Base-by-base conservation (phyloP, 352 stramenopile genomes). In the Globisporangium lucens region DNA sequence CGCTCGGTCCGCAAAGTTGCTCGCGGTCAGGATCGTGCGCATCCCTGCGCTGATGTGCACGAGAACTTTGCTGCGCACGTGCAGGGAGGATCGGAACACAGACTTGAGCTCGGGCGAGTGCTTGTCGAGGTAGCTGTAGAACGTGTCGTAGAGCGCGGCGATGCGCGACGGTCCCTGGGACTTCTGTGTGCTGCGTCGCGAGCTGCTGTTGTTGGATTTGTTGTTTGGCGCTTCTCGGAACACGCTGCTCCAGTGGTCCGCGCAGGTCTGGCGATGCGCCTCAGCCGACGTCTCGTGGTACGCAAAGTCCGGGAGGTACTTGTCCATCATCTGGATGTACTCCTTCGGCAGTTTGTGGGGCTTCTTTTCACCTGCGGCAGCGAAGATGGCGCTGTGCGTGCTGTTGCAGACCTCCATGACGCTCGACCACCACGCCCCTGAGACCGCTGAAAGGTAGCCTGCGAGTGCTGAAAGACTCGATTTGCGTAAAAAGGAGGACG, bases 31-130 rank as follows among this genome's bases (percentile, higher is more conserved):
- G 24, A 88, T 75, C 10, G 70, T 66, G 36, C 74, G 72, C 71
- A 88, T 84, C 10, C 78, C 79, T 1, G 76, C 75, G 65, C 79
- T 88, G 72, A 98, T 98, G 73, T 97, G 96, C 1, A 94, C 69
- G 0, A 98, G 72, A 27, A 98, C 78, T 33, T 88, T 96, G 82
- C 90, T 92, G 35, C 77, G 75, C 35, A 97, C 79, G 27, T 75
- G 70, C 62, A 85, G 69, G 13, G 79, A 85, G 0, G 72, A 77
- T 6, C 79, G 75, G 24, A 88, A 88, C 3, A 88, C 72, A 0
- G 66, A 74, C 56, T 80, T 79, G 27, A 88, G 70, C 29, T 81
- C 72, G n/a, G 74, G 77, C 22, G 79, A 79, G 63, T 88, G 72
- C 60, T 78, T 55, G 36, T 84, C 74, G 35, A 89, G 58, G 58